phyloP scores from a whole-genome alignment of 2,329 filamentous ascomycete species.

The Hypoxylon rubiginosum region DNA sequence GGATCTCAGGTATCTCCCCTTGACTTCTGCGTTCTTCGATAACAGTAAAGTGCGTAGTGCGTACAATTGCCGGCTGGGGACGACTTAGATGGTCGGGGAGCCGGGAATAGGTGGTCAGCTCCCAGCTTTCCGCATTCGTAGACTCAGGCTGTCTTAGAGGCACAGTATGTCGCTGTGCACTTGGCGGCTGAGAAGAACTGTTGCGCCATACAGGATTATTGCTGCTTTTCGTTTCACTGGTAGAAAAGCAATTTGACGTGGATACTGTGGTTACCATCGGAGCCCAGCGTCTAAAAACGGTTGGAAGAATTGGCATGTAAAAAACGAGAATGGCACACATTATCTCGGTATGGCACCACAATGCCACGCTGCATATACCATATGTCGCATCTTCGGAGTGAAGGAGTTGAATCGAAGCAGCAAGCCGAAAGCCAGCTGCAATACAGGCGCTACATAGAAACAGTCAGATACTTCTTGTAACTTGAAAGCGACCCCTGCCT shows the following conservation, averaged over 20 bases:
- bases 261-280: no score
- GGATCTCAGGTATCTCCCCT: background rate
- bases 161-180: background rate
- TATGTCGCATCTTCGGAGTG: slow-evolving; percentile 52
- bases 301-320: slow-evolving; percentile 55
- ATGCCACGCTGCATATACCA: slow-evolving; percentile 53
- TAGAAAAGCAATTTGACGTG: background rate
- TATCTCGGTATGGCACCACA: slow-evolving; percentile 59
- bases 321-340: slow-evolving; percentile 59
- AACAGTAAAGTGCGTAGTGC: slow-evolving; percentile 26
- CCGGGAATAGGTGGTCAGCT: background rate
- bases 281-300: slow-evolving; percentile 44
- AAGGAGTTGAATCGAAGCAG: slow-evolving; percentile 48
- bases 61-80: slow-evolving; percentile 19
- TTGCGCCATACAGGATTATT: background rate
- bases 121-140: no score
- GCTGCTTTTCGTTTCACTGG: background rate
- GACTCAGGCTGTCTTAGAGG: background rate
- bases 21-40: background rate
- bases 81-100: background rate
- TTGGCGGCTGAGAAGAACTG: background rate
- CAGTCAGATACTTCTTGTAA: background rate
- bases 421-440: slow-evolving; percentile 54
- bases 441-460: slow-evolving; percentile 52
- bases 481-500: no score